Conservation (phyloP, 768 basidiomycete genomes). For the Cystobasidium tubakii region DNA sequence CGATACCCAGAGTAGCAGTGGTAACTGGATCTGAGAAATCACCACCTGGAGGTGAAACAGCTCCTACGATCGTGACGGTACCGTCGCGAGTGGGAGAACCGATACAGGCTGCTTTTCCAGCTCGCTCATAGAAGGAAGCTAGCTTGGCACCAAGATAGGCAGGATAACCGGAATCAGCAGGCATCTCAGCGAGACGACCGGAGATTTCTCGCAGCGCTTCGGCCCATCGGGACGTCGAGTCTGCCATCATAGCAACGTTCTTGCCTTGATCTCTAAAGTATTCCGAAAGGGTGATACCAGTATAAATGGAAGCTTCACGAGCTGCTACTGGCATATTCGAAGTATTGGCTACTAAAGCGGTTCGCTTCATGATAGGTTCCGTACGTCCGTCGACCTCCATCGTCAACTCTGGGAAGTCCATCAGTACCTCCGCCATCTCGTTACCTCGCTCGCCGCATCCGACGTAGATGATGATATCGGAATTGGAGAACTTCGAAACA, state of each 20-base stretch:
- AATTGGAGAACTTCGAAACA: conserved; percentile 96
- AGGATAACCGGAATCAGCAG: conserved; percentile 97
- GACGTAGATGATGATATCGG: conserved; percentile 97
- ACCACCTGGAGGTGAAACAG: conserved; percentile 97
- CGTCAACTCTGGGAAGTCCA: conserved; percentile 86
- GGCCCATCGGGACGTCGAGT: conserved; percentile 86
- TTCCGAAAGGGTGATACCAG: conserved; percentile 96
- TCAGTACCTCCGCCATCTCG: conserved; percentile 72
- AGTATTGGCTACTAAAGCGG: conserved; percentile 95
- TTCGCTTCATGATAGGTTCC: conserved; percentile 99
- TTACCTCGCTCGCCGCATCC: conserved; percentile 99
- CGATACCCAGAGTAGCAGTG: conserved; percentile 92
- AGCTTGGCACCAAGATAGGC: conserved; percentile 93
- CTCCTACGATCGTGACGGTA: conserved; percentile 96
- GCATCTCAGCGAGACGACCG: conserved; percentile 98
- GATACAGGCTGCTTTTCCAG: conserved; percentile 87
- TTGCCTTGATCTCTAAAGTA: conserved; percentile 99
- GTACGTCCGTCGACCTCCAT: conserved; percentile 83
- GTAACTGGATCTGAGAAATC: conserved; percentile 99
- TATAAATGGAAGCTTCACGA: conserved; percentile 98
- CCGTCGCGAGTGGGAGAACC: conserved; percentile 82
- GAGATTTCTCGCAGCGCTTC: conserved; percentile 98
- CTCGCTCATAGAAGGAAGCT: conserved; percentile 96
- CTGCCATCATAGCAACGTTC: conserved; percentile 55
- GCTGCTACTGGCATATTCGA: conserved; percentile 99